phyloP scores from a whole-genome alignment of 495 filamentous ascomycete species.

The Trichoderma reesei region DNA sequence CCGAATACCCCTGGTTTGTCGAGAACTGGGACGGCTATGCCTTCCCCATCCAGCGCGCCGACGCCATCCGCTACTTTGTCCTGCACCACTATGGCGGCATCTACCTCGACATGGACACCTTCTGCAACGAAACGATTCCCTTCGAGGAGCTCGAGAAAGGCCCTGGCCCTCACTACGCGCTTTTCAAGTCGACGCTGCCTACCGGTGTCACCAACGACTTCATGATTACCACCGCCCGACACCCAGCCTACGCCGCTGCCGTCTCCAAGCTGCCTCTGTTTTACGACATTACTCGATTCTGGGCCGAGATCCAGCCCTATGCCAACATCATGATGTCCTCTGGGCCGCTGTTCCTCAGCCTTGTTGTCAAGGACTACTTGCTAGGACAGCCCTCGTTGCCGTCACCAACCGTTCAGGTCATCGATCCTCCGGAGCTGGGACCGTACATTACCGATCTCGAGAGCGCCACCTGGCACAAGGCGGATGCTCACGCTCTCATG shows the following conservation, averaged over 20 bases:
- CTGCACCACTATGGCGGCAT: constrained; percentile 73
- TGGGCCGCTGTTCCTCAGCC: constrained; percentile 4
- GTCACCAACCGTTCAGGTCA: not conserved
- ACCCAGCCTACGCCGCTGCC: not conserved
- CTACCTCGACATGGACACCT: constrained; percentile 82
- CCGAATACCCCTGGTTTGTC: constrained; percentile 73
- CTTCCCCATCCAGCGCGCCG: constrained; percentile 73
- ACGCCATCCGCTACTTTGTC: constrained; percentile 79
- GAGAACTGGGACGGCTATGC: constrained; percentile 70
- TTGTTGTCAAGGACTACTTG: constrained; percentile 6
- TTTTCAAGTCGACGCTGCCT: constrained; percentile 8
- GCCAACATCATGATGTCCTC: constrained; percentile 10
- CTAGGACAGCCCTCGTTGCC: not conserved
- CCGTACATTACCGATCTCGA: constrained; percentile 7
- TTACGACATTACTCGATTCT: not conserved
- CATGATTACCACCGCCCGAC: not conserved
- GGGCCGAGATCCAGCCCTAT: not conserved
- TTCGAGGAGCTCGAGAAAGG: not conserved
- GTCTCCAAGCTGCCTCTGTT: not conserved
- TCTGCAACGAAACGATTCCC: constrained; percentile 19
- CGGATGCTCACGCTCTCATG: constrained; percentile 5
- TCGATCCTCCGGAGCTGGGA: not conserved
- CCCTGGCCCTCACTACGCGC: not conserved
- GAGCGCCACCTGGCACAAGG: constrained; percentile 1
- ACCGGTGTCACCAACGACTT: constrained; percentile 5